phyloP scores from a whole-genome alignment of 352 stramenopile species.

The Globisporangium paroecandrum region DNA sequence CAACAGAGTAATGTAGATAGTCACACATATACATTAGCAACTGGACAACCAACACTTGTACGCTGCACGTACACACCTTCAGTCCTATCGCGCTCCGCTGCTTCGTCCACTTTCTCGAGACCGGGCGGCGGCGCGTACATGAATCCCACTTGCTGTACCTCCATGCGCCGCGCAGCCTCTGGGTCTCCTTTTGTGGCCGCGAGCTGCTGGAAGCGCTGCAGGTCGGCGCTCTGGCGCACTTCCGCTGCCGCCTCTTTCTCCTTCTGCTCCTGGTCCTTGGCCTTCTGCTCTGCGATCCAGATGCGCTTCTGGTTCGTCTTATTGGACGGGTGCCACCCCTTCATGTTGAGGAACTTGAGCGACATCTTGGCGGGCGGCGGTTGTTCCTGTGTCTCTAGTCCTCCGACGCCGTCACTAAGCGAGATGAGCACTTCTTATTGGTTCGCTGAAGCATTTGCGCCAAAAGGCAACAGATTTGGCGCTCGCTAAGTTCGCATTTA shows the following conservation, averaged over 20 bases:
- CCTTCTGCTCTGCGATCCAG: slow-evolving; percentile 80
- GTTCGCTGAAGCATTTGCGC: too few relatives aligned
- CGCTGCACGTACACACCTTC: slow-evolving; percentile 25
- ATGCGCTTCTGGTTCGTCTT: slow-evolving; percentile 84
- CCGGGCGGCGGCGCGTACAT: slow-evolving; percentile 72
- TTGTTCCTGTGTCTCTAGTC: neutral
- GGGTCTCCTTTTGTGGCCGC: slow-evolving; percentile 54
- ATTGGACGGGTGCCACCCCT: slow-evolving; percentile 74
- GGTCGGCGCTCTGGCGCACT: slow-evolving; percentile 57
- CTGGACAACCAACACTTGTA: neutral
- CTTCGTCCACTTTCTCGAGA: slow-evolving; percentile 44
- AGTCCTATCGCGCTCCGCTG: slow-evolving; percentile 15
- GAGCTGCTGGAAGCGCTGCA: slow-evolving; percentile 51
- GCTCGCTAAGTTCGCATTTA: too few relatives aligned
- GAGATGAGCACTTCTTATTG: neutral
- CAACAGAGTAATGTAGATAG: neutral
- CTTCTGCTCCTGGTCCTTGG: slow-evolving; percentile 36
- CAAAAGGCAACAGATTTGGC: too few relatives aligned
- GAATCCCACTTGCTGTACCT: slow-evolving; percentile 66
- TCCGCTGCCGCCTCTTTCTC: slow-evolving; percentile 67
- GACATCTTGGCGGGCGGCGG: slow-evolving; percentile 36
- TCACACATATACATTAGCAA: neutral
- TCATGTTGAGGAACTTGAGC: slow-evolving; percentile 81
- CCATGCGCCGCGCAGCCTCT: slow-evolving; percentile 34
- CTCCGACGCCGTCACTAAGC: neutral